Base-by-base conservation (phyloP, 352 stramenopile species). In the Blastocystis hominis region DNA sequence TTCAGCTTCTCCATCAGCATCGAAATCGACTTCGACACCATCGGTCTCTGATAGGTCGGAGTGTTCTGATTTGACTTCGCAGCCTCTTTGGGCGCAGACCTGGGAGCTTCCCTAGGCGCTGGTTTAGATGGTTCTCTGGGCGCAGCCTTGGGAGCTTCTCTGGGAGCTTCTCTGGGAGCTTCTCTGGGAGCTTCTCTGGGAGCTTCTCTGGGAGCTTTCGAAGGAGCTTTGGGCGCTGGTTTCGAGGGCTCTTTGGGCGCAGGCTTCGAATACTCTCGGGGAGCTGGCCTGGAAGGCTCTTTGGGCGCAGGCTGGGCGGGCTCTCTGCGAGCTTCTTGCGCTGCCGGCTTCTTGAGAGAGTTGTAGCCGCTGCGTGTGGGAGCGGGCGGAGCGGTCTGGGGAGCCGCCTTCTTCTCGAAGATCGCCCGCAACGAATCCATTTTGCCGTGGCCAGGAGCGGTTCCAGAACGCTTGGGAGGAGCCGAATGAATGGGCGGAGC, bases 341-440 rank as follows among this genome's bases (percentile, higher is more conserved):
- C 24, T 30, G 24, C 24, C 2, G 68, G 68, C 13, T 34, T 78
- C 46, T 56, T 36, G 1, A n/a, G 61, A 1, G 1, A 24, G 0
- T 56, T 34, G 20, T 15, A 17, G 13, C 44, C 42, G 20, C 36
- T 42, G 7, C 24, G 38, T 38, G n/a, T 80, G 2, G 46, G 30
- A 0, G 47, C 10, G 62, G 24, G 62, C 6, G 46, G 30, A 0
- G 47, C 10, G 62, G 24, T 63, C n/a, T 80, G 36, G 30, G 38
- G 9, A 17, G 44, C 30, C 17, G 24, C 24, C 15, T 38, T 13
- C 30, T 84, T 84, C 50, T 84, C 72, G 46, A 84, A 84, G 1
- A 84, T 42, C 15, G 72, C 72, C 34, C 46, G 24, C 50, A 84
- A 46, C 54, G 72, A 42, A 13, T 47, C 55, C 72, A 84, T 84